Evolutionary conservation across 768 basidiomycete species (phyloP), one percentile per base, ranked within the genome.

Genomic region (Strobilomyces echinocephalus): DNA sequence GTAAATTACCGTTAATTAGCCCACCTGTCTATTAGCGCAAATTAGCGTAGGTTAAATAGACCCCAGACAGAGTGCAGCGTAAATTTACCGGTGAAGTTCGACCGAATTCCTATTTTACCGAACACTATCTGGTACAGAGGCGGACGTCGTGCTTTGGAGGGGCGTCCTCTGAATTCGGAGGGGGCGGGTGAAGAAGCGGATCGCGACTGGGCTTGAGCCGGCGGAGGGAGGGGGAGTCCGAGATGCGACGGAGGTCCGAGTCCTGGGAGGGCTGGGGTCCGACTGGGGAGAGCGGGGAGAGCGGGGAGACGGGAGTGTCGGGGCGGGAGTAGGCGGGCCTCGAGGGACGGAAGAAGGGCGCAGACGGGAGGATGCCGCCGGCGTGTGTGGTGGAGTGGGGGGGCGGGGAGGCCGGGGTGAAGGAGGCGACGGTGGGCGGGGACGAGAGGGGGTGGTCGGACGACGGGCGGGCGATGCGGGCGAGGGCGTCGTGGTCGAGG

Each of bases 311-410:
- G 48, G 60, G 59, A 46, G 69, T 72, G 47, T 74, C 64, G 24
- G 73, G 74, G 21, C 68, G 79, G 30, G 75, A 78, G 57, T 81
- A 73, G 21, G 69, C 67, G 0, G 87, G 88, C 46, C 83, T 77
- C 5, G 83, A 79, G 5, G 88, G 87, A 20, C 76, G 81, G 63
- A 91, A 91, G 73, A 91, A 91, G 8, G 86, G 84, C 5, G 87
- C 81, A 10, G 88, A 83, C 15, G 91, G 88, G 51, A 84, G 82
- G 18, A 91, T 86, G 31, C 87, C 88, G 41, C 82, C 80, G 12
- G 84, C 83, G 66, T 89, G 85, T 0, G 85, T 84, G 1, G 79
- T 76, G 39, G 83, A 80, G 69, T 87, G 84, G 0, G 84, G 34
- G 44, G 59, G 60, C 24, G 24, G 24, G 24, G 24, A 24, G 24